Conservation (phyloP, 805 yeast species). For the Zygosaccharomyces siamensis region DNA sequence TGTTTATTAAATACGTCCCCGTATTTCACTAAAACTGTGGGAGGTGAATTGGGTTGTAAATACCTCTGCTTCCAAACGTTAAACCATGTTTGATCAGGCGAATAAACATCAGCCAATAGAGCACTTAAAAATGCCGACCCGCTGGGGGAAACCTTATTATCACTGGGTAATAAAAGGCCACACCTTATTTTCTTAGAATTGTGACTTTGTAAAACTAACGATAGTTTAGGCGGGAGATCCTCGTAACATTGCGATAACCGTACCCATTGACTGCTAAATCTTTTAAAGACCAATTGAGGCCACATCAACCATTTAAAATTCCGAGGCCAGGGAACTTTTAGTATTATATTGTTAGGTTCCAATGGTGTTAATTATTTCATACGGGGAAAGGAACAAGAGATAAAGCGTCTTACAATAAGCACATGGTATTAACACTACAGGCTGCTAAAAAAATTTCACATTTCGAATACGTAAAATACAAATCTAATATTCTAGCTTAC, state of each 20-base stretch:
- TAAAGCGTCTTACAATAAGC: not conserved
- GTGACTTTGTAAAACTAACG: constrained; percentile 15
- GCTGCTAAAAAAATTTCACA: not conserved
- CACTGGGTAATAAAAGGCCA: constrained; percentile 26
- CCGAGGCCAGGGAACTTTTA: not conserved
- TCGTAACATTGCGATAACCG: constrained; percentile 22
- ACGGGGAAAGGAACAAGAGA: not conserved
- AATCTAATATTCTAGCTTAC: not conserved
- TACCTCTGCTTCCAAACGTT: constrained; percentile 14
- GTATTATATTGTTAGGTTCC: not conserved
- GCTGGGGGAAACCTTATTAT: constrained; percentile 8
- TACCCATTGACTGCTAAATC: constrained; percentile 11
- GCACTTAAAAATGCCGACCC: constrained; percentile 23
- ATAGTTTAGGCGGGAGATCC: constrained; percentile 27
- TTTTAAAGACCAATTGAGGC: constrained; percentile 1
- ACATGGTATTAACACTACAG: not conserved
- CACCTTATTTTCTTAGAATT: constrained; percentile 25
- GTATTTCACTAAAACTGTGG: constrained; percentile 20
- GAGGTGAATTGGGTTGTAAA: constrained; percentile 2
- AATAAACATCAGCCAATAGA: constrained; percentile 33
- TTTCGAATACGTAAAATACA: not conserved
- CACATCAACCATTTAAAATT: not conserved
- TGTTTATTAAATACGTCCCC: constrained; percentile 20
- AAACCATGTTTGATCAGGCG: constrained; percentile 33
- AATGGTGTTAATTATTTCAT: not conserved